A percentile compares a stretch with the other conserved stretches of the same genome.
These are phyloP conservation scores for Xylaria cubensis DNA, from an alignment of 495 filamentous ascomycete species.

Conservation along the genomic window DNA sequence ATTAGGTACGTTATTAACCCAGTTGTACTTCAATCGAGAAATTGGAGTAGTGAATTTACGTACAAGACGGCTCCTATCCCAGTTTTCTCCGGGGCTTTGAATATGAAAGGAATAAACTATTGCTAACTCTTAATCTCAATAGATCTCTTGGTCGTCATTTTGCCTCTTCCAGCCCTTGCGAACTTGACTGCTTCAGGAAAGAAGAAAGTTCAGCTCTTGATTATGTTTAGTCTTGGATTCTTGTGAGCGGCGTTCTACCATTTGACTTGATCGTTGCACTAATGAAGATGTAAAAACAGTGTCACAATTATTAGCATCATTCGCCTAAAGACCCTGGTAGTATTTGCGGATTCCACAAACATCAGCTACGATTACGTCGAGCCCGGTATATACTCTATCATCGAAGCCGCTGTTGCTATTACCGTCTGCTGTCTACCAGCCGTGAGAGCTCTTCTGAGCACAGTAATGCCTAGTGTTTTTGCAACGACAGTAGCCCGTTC, in stretches of 20 bases:
- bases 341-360: constrained; percentile 45
- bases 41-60: not conserved
- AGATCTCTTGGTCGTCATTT: constrained; percentile 49
- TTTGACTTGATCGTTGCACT: not conserved
- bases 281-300: constrained; percentile 25
- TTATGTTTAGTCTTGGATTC: constrained; percentile 55
- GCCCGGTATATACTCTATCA: constrained; percentile 49
- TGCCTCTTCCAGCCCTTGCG: constrained; percentile 48
- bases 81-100: not conserved
- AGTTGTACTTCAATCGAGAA: not conserved
- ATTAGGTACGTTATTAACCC: constrained; percentile 26
- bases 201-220: constrained; percentile 45
- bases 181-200: constrained; percentile 41
- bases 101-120: not conserved
- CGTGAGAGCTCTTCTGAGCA: constrained; percentile 43
- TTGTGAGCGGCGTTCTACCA: constrained; percentile 33
- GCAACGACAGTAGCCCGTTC: constrained; percentile 30
- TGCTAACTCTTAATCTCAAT: not conserved
- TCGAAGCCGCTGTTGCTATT: constrained; percentile 51
- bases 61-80: not conserved
- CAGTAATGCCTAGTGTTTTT: constrained; percentile 35
- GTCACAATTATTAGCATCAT: constrained; percentile 48
- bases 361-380: constrained; percentile 50
- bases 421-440: constrained; percentile 50
- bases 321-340: constrained; percentile 43